Conservation (phyloP, 2,329 filamentous ascomycete species). For the Parascedosporium putredinis region DNA sequence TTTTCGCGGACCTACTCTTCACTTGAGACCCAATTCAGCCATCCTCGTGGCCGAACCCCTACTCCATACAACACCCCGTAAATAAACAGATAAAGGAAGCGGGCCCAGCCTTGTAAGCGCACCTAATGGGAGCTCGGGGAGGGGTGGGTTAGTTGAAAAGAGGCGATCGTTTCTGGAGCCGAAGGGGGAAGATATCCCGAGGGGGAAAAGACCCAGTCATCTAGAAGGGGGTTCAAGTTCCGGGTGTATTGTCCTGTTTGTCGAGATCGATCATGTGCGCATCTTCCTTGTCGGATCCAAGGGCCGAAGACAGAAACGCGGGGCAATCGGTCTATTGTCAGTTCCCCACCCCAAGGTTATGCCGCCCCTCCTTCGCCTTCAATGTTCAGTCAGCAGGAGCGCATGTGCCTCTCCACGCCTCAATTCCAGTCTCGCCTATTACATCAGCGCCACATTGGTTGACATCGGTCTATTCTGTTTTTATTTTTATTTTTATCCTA, state of each 20-base stretch:
- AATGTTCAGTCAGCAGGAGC: no score
- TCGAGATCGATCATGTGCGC: slow-evolving; percentile 2
- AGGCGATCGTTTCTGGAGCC: not conserved
- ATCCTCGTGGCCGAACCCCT: not conserved
- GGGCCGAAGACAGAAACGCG: not conserved
- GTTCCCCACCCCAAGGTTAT: not conserved
- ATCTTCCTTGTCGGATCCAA: not conserved
- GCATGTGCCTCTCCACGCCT: no score
- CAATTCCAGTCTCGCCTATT: no score
- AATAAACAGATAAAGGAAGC: no score
- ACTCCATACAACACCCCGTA: no score
- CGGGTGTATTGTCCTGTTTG: not conserved
- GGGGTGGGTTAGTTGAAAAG: not conserved
- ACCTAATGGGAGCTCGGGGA: not conserved
- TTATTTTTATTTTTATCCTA: no score
- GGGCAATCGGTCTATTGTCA: not conserved
- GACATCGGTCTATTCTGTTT: no score
- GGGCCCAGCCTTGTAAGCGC: no score
- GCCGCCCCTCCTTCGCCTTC: not conserved
- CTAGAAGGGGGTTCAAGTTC: not conserved
- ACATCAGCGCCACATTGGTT: no score
- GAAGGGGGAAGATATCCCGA: not conserved
- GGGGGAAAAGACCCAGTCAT: no score
- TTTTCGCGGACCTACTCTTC: not conserved
- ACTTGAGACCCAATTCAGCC: no score